Percentiles rank a stretch among this genome's conserved stretches.
phyloP scores from a whole-genome alignment of 306 rosid species.

The Vigna trinervia region DNA sequence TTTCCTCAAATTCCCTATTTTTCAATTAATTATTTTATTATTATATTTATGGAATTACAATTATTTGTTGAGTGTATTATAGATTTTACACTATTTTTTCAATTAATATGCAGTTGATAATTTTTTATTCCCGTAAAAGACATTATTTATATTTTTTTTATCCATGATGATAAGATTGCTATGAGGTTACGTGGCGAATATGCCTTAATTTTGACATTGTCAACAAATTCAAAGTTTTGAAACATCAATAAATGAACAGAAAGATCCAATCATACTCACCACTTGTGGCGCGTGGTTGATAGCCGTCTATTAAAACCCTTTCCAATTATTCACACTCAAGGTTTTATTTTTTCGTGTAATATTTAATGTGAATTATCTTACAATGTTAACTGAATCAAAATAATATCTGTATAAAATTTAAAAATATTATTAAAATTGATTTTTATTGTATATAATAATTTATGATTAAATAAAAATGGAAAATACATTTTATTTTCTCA shows the following conservation, averaged over 20 bases:
- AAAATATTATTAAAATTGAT: too few relatives aligned
- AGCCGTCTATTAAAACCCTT: too few relatives aligned
- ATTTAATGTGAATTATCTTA: too few relatives aligned
- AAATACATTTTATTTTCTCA: too few relatives aligned
- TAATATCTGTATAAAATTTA: too few relatives aligned
- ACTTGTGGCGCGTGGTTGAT: not conserved
- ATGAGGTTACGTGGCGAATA: not conserved
- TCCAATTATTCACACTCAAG: too few relatives aligned
- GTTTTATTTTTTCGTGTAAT: too few relatives aligned
- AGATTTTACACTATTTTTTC: too few relatives aligned
- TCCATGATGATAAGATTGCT: not conserved
- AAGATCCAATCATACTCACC: not conserved
- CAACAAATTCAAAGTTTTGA: constrained; percentile 11
- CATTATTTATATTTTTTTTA: not conserved
- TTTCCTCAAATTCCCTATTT: not conserved
- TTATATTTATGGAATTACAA: not conserved
- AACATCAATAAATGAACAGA: not conserved
- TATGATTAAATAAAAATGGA: too few relatives aligned
- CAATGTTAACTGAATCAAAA: too few relatives aligned
- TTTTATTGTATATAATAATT: too few relatives aligned
- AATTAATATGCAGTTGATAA: not conserved
- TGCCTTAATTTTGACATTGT: constrained; percentile 27
- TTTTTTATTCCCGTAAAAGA: not conserved
- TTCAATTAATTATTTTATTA: not conserved
- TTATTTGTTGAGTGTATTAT: not conserved